A percentile compares a stretch with the other conserved stretches of the same genome.
phyloP scores from a whole-genome alignment of 306 rosid genomes.

The Begonia loranthoides region DNA sequence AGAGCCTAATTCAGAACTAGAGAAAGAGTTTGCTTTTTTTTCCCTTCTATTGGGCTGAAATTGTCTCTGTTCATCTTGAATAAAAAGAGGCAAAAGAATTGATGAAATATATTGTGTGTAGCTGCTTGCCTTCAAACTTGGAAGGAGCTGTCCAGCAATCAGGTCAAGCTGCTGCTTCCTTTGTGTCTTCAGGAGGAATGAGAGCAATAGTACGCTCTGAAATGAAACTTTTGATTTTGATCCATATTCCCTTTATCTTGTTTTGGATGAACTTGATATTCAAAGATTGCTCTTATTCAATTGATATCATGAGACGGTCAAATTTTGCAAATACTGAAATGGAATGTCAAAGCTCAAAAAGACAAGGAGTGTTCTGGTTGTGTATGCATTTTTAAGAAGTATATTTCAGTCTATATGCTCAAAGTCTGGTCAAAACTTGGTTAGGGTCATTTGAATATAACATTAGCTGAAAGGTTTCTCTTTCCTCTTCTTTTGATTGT shows the following conservation, averaged over 20 bases:
- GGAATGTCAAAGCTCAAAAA: too few relatives aligned
- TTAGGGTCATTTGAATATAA: neutral
- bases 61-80: neutral
- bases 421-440: neutral
- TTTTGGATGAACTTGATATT: too few relatives aligned
- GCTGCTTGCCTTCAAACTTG: constrained; percentile 92
- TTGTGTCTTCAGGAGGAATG: constrained; percentile 80
- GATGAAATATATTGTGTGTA: constrained; percentile 20
- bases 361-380: too few relatives aligned
- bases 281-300: too few relatives aligned
- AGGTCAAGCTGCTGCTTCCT: constrained; percentile 51
- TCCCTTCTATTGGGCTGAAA: too few relatives aligned
- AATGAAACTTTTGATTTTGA: constrained; percentile 2
- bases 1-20: too few relatives aligned
- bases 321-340: neutral
- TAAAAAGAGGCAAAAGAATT: constrained; percentile 5
- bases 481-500: neutral
- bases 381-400: too few relatives aligned
- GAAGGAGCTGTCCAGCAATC: constrained; percentile 91
- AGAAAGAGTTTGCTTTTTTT: too few relatives aligned
- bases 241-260: too few relatives aligned
- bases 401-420: too few relatives aligned
- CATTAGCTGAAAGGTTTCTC: neutral
- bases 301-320: neutral
- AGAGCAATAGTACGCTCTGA: constrained; percentile 67